Evolutionary conservation across 306 rosid species (phyloP).

Genomic region (Glycyrrhiza uralensis): DNA sequence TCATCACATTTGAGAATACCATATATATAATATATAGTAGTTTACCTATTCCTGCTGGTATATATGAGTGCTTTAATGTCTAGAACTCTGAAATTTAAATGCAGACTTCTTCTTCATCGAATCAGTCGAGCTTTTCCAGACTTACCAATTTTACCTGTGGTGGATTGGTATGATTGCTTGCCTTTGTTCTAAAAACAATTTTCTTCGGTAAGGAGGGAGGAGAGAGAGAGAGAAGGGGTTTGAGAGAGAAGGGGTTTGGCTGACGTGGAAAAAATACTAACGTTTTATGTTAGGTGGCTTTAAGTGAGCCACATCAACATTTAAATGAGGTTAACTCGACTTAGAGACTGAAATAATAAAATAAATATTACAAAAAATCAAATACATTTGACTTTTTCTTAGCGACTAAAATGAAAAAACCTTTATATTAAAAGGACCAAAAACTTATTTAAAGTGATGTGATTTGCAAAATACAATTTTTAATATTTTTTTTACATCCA

Average conservation of each 20-base stretch:
- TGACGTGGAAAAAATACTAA: no score
- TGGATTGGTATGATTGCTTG: conserved; percentile 63
- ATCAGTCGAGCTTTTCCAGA: conserved; percentile 67
- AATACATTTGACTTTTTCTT: no score
- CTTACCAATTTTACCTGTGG: conserved; percentile 78
- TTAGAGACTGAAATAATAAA: no score
- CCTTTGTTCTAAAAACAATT: not conserved
- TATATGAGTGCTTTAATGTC: not conserved
- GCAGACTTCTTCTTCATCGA: conserved; percentile 78
- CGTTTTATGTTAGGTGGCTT: no score
- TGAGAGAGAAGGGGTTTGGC: no score
- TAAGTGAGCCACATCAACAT: no score
- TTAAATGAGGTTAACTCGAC: no score
- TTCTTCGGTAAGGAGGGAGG: not conserved
- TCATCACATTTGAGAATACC: not conserved
- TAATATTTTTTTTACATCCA: no score
- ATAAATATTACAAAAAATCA: no score
- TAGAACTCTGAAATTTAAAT: conserved; percentile 9
- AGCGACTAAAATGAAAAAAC: no score
- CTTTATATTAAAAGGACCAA: no score
- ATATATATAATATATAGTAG: not conserved
- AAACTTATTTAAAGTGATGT: not conserved
- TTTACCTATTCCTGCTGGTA: not conserved
- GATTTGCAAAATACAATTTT: not conserved
- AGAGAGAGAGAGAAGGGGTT: no score